Conservation (phyloP, 2,329 filamentous ascomycete genomes). For the Sclerotinia subarctica region DNA sequence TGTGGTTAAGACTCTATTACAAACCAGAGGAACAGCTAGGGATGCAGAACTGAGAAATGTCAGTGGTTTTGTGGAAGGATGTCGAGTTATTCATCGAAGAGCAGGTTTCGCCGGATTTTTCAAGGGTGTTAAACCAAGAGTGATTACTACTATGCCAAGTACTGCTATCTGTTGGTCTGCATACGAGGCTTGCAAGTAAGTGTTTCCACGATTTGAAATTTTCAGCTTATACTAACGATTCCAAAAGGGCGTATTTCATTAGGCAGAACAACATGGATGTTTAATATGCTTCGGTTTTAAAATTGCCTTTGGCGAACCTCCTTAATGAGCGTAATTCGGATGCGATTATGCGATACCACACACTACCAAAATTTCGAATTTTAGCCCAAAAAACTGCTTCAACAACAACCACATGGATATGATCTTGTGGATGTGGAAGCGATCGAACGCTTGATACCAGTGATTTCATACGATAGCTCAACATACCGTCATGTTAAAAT, state of each 20-base stretch:
- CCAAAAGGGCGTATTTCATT: conserved; percentile 58
- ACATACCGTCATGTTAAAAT: background rate
- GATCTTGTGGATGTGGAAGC: background rate
- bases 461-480: background rate
- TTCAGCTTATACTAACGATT: conserved; percentile 19
- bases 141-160: conserved; percentile 96
- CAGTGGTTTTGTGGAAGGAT: conserved; percentile 36
- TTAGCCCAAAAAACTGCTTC: background rate
- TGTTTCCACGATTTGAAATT: conserved; percentile 23
- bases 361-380: background rate
- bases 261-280: conserved; percentile 46
- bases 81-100: conserved; percentile 52
- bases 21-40: conserved; percentile 80
- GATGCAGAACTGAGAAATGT: conserved; percentile 63
- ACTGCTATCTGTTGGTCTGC: conserved; percentile 98
- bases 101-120: conserved; percentile 88
- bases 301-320: no score
- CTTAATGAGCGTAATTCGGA: background rate
- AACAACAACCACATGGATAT: background rate
- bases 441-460: background rate
- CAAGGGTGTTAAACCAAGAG: conserved; percentile 83
- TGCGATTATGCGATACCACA: background rate
- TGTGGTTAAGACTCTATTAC: conserved; percentile 95
- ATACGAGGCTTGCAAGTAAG: conserved; percentile 67
- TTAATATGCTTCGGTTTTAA: conserved; percentile 23